Evolutionary conservation across 179 eudicot genomes (phyloP).

Genomic region (Actinidia chinensis): DNA sequence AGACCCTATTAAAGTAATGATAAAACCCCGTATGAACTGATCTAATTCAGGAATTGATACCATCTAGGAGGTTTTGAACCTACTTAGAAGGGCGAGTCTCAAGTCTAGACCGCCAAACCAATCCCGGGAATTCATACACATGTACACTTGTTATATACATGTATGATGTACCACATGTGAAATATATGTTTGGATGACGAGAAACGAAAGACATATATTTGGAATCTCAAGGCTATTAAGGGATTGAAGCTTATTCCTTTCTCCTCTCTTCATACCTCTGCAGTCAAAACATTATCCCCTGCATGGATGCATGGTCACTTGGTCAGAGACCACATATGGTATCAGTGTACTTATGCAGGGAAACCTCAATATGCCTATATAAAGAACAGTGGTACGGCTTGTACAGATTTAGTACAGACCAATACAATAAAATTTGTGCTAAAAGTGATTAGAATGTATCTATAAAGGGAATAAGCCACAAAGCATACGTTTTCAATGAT

Average conservation of each 20-base stretch:
- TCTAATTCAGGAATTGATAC: too few relatives aligned
- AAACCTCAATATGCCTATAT: not conserved
- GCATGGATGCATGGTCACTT: slow-evolving; percentile 12
- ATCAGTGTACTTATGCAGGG: not conserved
- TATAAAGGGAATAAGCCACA: not conserved
- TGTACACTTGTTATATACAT: too few relatives aligned
- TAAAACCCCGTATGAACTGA: too few relatives aligned
- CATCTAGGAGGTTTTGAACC: too few relatives aligned
- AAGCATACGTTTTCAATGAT: not conserved
- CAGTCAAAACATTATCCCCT: slow-evolving; percentile 16
- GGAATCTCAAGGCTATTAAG: not conserved
- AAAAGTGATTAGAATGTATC: not conserved
- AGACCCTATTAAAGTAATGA: too few relatives aligned
- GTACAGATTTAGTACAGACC: not conserved
- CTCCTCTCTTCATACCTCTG: slow-evolving; percentile 7
- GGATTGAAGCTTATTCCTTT: not conserved
- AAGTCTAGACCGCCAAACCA: too few relatives aligned
- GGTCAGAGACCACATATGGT: slow-evolving; percentile 4
- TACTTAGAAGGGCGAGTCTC: too few relatives aligned
- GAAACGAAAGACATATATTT: not conserved
- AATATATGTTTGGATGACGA: not conserved
- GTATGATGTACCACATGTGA: too few relatives aligned
- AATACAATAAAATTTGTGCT: not conserved
- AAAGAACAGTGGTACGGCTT: slow-evolving; percentile 12
- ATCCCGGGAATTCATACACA: too few relatives aligned